Evolutionary conservation across 176 grass and related monocot genomes (phyloP), one percentile per base, ranked within the genome.

Genomic region (Oryza glumipatula): DNA sequence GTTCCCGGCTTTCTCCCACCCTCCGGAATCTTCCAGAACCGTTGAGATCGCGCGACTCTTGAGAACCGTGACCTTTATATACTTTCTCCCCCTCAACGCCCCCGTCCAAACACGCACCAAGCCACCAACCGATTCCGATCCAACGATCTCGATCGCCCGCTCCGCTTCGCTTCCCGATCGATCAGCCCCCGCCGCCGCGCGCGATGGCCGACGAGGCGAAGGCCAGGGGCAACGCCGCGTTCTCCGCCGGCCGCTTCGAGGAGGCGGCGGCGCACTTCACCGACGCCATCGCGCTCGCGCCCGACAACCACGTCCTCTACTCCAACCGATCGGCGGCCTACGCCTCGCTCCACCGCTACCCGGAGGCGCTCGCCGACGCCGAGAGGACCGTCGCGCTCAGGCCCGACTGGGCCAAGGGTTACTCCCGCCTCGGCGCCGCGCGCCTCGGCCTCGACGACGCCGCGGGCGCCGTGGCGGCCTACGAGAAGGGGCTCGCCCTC

Each of bases 401-500:
- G 81, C 91, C 94, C 66, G 94, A 94, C 52, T 99, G 94, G 96
- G 91, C 94, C 28, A 99, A 99, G 96, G 96, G 91, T 4, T 99
- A 96, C 76, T 96, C 94, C 43, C 91, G 94, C 47, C 93, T 99
- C 32, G 96, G 96, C 35, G 96, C 96, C 5, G 96, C 96, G 0
- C 85, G 92, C 67, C 84, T 99, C 43, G 96, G 96, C 11, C 88
- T 96, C 67, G 91, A 90, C 46, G 88, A 92, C 70, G 91, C 89
- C 2, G 30, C 80, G 22, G 80, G 77, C 67, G 88, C 96, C 21
- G 70, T 89, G 52, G 71, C 80, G 17, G 96, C 96, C 52, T 99
- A 99, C 77, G 89, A 92, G 79, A 90, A 94, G 75, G 96, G 96
- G 36, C 94, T 99, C 49, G 91, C 72, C 11, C 49, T 95, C 11